These are phyloP conservation scores for Penicillium crustosum DNA, from an alignment of 2,329 filamentous ascomycete species.

Conservation along the genomic window DNA sequence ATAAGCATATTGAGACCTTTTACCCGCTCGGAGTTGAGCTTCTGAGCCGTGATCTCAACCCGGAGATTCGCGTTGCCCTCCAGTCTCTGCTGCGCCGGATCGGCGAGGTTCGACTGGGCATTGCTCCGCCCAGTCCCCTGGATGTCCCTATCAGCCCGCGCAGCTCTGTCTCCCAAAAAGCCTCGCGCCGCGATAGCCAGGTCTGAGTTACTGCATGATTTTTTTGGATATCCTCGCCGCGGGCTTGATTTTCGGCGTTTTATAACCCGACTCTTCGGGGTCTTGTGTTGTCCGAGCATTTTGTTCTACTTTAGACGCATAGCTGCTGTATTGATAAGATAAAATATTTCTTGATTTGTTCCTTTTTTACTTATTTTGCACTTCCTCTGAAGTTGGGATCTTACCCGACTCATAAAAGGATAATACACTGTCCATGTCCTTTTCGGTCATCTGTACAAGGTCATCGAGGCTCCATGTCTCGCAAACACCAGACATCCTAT, in stretches of 20 bases:
- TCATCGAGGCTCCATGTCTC: slow-evolving; percentile 83
- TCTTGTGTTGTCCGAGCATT: slow-evolving; percentile 18
- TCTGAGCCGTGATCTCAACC: slow-evolving; percentile 74
- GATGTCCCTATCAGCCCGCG: slow-evolving; percentile 35
- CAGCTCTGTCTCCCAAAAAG: slow-evolving; percentile 37
- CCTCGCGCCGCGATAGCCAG: slow-evolving; percentile 32
- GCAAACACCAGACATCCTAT: slow-evolving; percentile 87
- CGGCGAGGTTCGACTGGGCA: slow-evolving; percentile 68
- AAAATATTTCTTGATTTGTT: slow-evolving; percentile 15
- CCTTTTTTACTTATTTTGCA: slow-evolving; percentile 24
- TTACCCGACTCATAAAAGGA: slow-evolving; percentile 61
- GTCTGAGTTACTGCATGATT: slow-evolving; percentile 20
- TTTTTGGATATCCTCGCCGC: slow-evolving; percentile 34
- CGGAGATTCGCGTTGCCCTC: slow-evolving; percentile 75
- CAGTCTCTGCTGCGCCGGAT: slow-evolving; percentile 76
- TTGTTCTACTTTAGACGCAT: slow-evolving; percentile 22
- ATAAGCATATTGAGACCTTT: slow-evolving; percentile 75
- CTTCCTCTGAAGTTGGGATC: slow-evolving; percentile 40
- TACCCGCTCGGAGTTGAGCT: slow-evolving; percentile 84
- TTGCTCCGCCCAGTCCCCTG: slow-evolving; percentile 37
- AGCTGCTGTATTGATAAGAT: slow-evolving; percentile 28
- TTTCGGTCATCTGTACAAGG: slow-evolving; percentile 75
- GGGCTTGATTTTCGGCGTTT: slow-evolving; percentile 8
- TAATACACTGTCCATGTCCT: slow-evolving; percentile 81
- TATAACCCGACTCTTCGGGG: slow-evolving; percentile 23